Base-by-base conservation (phyloP, 306 rosid species). In the Trifolium dubium region DNA sequence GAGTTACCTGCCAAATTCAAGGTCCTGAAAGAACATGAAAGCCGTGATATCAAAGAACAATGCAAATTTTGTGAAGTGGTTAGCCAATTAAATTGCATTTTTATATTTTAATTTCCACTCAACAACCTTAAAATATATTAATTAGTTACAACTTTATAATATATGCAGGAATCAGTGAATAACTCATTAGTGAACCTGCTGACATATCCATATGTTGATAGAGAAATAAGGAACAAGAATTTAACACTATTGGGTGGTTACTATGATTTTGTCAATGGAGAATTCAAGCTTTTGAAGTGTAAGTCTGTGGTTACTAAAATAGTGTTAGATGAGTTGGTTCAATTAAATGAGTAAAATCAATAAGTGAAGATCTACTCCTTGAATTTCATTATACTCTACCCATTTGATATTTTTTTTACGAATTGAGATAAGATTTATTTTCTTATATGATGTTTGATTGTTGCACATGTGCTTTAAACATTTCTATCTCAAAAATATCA, bases 201-300 rank as follows among this genome's bases (percentile, higher is more conserved):
- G 15, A 81, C 83, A 50, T 88, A 88, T 71, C 91, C 92, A 23
- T 90, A 83, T 64, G 87, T 90, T 69, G 54, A 19, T 23, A 79
- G 6, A 13, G 82, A 28, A 35, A 3, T 79, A 23, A 64, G 40
- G 47, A 43, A 83, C 28, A 76, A 70, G 37, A 78, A 17, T 1
- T 19, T 88, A 2, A 55, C 56, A 0, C 58, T 90, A 4, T 70
- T 72, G 34, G 92, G 91, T 7, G 96, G 89, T 61, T 80, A 83
- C 80, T 90, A 90, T 67, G 86, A 90, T 65, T 88, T 88, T 68
- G 89, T 86, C 18, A 62, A 59, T 0, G 91, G 96, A 51, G 62
- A 78, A 64, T 86, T 90, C 67, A 51, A 80, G 63, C 81, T 85
- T 40, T 88, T 91, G 92, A 84, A 86, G 54, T n/a, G 74, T 0